Percentiles rank a stretch among this genome's conserved stretches.
Conservation (phyloP, 2,329 filamentous ascomycete genomes). For the Colletotrichum eleusines region DNA sequence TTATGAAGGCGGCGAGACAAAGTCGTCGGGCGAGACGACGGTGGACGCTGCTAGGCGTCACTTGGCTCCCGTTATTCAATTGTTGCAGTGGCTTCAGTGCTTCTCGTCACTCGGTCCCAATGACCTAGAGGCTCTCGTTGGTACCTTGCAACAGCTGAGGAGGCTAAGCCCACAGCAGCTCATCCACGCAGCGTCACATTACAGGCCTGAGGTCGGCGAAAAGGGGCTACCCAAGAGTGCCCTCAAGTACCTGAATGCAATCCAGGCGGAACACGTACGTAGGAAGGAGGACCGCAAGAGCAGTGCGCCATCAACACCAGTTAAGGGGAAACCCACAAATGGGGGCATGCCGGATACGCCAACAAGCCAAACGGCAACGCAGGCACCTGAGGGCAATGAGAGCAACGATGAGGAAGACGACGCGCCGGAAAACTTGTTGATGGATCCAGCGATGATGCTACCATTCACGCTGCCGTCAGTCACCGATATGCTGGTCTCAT, state of each 20-base stretch:
- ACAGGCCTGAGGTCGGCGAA: constrained; percentile 94
- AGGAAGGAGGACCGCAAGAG: constrained; percentile 68
- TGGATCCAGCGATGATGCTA: constrained; percentile 92
- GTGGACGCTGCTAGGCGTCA: constrained; percentile 87
- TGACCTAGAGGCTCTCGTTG: constrained; percentile 88
- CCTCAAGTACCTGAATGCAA: constrained; percentile 83
- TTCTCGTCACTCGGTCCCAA: constrained; percentile 91
- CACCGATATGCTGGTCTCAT: constrained; percentile 96
- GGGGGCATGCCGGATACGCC: constrained; percentile 59
- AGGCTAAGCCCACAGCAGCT: constrained; percentile 88
- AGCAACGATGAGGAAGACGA: constrained; percentile 73
- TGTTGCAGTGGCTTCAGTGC: constrained; percentile 97
- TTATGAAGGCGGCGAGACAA: constrained; percentile 92
- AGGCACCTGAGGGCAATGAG: constrained; percentile 48
- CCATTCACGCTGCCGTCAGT: constrained; percentile 96
- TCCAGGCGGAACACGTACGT: constrained; percentile 79
- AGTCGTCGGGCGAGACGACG: constrained; percentile 85
- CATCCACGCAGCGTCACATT: constrained; percentile 91
- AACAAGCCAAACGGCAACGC: constrained; percentile 56
- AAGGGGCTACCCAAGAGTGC: constrained; percentile 90
- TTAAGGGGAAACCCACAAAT: constrained; percentile 54
- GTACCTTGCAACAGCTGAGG: constrained; percentile 89
- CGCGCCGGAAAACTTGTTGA: constrained; percentile 78
- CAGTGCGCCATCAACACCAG: constrained; percentile 60
- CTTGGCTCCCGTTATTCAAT: constrained; percentile 89